Base-by-base conservation (phyloP, 164 flowering plant genomes). In the Liriodendron chinense region DNA sequence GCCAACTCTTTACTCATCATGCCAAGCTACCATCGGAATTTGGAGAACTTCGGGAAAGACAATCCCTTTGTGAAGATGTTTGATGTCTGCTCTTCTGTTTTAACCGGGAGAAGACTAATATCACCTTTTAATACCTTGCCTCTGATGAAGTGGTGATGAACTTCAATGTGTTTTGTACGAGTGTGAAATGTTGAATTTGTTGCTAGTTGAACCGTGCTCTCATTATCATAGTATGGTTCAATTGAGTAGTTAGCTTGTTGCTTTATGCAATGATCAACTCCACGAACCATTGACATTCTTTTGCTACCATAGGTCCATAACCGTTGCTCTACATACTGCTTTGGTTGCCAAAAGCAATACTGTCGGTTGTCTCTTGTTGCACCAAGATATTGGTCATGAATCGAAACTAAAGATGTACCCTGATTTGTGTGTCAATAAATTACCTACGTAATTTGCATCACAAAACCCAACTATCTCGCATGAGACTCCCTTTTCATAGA, bases 111-210 rank as follows among this genome's bases (percentile, higher is more conserved):
- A 10, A 22, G 26, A 10, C 26, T 64, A 4, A 64, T 64, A 4
- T 64, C 67, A 2, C 21, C 67, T 64, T 23, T 7, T 23, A 64
- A 8, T 12, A 24, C 67, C 26, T 64, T 64, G 0, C 1, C 67
- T 23, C 13, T 9, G 21, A 64, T 64, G 26, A 21, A 64, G 25
- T 64, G 67, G 22, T 21, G 21, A 2, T 64, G 2, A 1, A 13
- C 28, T 64, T 64, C 24, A 12, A 64, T 23, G 26, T 64, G 67
- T 12, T 64, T 64, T 0, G 26, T 64, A 12, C 66, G 20, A 14
- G 18, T 81, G 63, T 82, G 87, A 26, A 81, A 81, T 1, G 77
- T 72, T 2, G 74, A 81, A 78, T 83, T 83, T 16, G 80, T 74
- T 47, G 75, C 86, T 9, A 80, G 63, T 0, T 34, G 20, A 1